Conservation (phyloP, 257 asterid species). For the Primulina huaijiensis region DNA sequence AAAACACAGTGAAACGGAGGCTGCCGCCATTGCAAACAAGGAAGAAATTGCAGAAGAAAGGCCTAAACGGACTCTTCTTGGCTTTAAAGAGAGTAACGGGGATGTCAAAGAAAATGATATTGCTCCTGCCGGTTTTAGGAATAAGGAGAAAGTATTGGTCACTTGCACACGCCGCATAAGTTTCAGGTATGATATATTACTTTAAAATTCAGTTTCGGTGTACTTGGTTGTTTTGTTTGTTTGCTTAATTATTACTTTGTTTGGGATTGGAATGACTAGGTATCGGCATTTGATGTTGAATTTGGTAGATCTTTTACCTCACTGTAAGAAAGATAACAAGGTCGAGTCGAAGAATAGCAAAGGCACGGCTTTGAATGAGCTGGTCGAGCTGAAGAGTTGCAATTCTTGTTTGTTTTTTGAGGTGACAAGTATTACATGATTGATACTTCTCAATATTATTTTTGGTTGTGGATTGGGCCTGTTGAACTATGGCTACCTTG, state of each 20-base stretch:
- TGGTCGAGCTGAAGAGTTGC: constrained; percentile 83
- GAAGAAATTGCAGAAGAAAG: constrained; percentile 65
- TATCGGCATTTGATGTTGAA: constrained; percentile 96
- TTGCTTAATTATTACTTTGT: constrained; percentile 10
- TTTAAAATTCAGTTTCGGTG: not conserved
- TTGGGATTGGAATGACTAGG: constrained; percentile 38
- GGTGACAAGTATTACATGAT: constrained; percentile 37
- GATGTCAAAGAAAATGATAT: constrained; percentile 25
- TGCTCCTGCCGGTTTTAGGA: constrained; percentile 40
- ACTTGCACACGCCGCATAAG: constrained; percentile 89
- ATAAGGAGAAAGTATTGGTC: constrained; percentile 81
- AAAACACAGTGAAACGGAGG: constrained; percentile 52
- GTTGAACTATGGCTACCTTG: not conserved
- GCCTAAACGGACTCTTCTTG: constrained; percentile 85
- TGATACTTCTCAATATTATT: not conserved
- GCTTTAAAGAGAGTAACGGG: constrained; percentile 49
- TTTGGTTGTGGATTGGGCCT: not conserved
- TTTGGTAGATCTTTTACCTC: constrained; percentile 65
- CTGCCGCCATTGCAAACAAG: constrained; percentile 32
- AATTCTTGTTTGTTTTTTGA: constrained; percentile 91
- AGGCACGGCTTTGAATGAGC: constrained; percentile 89
- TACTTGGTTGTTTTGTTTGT: not conserved
- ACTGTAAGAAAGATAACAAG: not conserved
- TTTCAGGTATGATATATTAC: constrained; percentile 50
- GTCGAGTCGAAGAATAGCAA: constrained; percentile 70